Evolutionary conservation across 176 grass and related monocot genomes (phyloP), one percentile per base, ranked within the genome.

Genomic region (Triticum monococcum): DNA sequence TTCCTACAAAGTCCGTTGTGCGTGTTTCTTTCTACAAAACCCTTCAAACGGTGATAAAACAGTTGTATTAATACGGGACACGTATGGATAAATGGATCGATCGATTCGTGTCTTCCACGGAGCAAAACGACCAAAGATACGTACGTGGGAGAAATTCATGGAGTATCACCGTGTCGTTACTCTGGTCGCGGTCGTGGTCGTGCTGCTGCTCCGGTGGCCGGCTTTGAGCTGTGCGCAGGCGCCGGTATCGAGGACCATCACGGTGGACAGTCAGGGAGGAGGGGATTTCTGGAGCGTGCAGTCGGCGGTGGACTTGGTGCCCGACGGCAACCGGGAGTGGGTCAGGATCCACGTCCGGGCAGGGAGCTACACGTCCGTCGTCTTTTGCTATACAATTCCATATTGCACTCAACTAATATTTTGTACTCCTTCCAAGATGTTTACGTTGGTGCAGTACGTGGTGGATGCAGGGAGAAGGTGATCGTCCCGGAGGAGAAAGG

Each of bases 301-400:
- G 79, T 56, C 70, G 57, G 82, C 90, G 32, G 81, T 92, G 12
- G n/a, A 89, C 37, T 86, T 11, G 3, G 78, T 92, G 6, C 82
- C 86, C 11, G 60, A 88, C 18, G 82, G 82, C 48, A 92, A 92
- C 84, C 32, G 26, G 2, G 25, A 79, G 20, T 92, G 90, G 90
- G 61, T 92, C 65, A 73, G 71, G n/a, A 88, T 92, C 72, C 81
- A 85, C 77, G 86, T 88, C n/a, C 12, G 61, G 41, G 59, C 61
- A 43, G 90, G 90, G 20, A 69, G 69, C 23, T 91, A 91, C 76
- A 43, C 33, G 82, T 88, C 22, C 2, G 54, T 22, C 54, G 7
- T 59, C 54, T 18, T 18, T 22, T 59, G 54, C 54, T 54, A 52
- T 1, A 16, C 14, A 2, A 17, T 52, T 52, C 13, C 13, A 14